Evolutionary conservation across 306 rosid genomes (phyloP).

Genomic region (Calophaca sinica): DNA sequence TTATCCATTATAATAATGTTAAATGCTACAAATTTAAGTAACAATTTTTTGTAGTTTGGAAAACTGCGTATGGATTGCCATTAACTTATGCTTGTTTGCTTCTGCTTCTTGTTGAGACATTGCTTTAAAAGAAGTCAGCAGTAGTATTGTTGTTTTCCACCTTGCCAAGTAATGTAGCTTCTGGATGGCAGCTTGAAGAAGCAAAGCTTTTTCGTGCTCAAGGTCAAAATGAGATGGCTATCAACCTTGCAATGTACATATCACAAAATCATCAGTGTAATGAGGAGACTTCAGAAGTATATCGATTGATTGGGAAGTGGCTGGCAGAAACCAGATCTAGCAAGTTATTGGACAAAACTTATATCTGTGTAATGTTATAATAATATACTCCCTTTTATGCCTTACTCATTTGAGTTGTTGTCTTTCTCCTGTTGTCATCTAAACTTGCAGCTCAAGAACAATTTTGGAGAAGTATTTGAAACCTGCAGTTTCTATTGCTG

Average conservation of each 20-base stretch:
- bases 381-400: background rate
- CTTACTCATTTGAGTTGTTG: constrained; percentile 31
- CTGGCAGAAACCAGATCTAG: constrained; percentile 98
- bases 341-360: constrained; percentile 65
- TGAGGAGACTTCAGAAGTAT: constrained; percentile 83
- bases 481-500: constrained; percentile 86
- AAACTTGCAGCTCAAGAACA: constrained; percentile 87
- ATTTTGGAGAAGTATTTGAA: constrained; percentile 91
- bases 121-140: constrained; percentile 27
- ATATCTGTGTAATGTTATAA: constrained; percentile 10
- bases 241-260: constrained; percentile 84
- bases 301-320: constrained; percentile 96
- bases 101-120: constrained; percentile 22
- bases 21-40: background rate
- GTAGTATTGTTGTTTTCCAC: constrained; percentile 17
- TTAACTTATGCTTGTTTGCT: constrained; percentile 2
- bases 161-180: constrained; percentile 24
- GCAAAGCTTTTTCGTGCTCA: constrained; percentile 96
- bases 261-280: constrained; percentile 56
- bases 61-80: constrained; percentile 2
- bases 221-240: constrained; percentile 90
- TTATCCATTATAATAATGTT: constrained; percentile 2
- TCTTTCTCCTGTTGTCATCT: constrained; percentile 31
- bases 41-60: constrained; percentile 17
- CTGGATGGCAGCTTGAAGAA: constrained; percentile 83